Evolutionary conservation across 108 stramenopile species (phyloP), one percentile per base, ranked within the genome.

Genomic region (Skeletonema costatum): DNA sequence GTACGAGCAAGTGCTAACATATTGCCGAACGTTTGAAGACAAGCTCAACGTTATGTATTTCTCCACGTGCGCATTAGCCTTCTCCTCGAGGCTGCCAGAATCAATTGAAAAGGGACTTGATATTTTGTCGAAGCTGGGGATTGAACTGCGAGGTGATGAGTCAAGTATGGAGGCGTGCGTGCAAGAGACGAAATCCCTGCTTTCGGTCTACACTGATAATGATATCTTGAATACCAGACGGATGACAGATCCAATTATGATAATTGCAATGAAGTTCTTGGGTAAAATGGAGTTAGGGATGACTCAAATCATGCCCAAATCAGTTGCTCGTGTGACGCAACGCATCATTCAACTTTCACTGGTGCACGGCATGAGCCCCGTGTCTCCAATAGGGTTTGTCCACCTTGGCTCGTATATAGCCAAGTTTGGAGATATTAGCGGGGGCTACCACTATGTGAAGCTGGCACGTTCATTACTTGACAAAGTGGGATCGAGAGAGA

Each of bases 251-350:
- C 56, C 70, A 36, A 29, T 41, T 17, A 71, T 60, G 59, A 71
- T 71, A 4, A 71, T 71, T 35, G 60, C 59, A 41, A 71, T 71
- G 70, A 71, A 71, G 16, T 71, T 71, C 32, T 56, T 59, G 31
- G 32, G 32, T 14, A 70, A 33, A 56, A 58, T 71, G 50, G 41
- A 17, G 6, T 2, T 62, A 13, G 36, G 36, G 5, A 10, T 41
- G 60, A 21, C 32, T 38, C 13, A 30, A 16, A 60, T 31, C 14
- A 71, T 17, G 30, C 60, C 56, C 16, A 39, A 13, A 39, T 32
- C 60, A n/a, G 33, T 12, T 5, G 60, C 70, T 29, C 19, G 25
- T 59, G 70, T 61, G 1, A 39, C 59, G 14, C 42, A 60, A 41
- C 39, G 41, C 39, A 71, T 71, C 25, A 29, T 71, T 16, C 70